Conservation (phyloP, 2,329 filamentous ascomycete genomes). For the Truncatella angustata region DNA sequence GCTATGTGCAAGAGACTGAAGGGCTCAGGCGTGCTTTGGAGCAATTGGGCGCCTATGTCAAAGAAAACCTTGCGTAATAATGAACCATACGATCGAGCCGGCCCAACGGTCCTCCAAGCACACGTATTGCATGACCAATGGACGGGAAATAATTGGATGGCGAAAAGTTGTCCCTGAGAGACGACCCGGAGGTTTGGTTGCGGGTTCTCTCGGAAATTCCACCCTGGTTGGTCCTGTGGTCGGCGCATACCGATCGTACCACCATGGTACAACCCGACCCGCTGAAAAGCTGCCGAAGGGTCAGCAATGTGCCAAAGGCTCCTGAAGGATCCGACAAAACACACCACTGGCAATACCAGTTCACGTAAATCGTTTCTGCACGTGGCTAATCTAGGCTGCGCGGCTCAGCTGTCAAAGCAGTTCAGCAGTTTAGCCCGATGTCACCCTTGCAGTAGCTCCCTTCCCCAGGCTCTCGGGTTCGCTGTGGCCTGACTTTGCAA, state of each 20-base stretch:
- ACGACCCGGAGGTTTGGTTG: neutral
- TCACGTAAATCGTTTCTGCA: neutral
- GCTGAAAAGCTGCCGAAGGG: neutral
- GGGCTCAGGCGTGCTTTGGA: constrained; percentile 66
- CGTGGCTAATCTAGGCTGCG: neutral
- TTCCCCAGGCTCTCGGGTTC: neutral
- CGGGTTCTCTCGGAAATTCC: constrained; percentile 4
- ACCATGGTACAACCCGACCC: constrained; percentile 7
- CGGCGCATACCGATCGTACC: constrained; percentile 7
- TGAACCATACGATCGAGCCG: neutral
- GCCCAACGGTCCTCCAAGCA: no score
- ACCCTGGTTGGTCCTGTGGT: neutral
- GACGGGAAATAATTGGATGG: neutral
- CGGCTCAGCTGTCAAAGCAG: constrained; percentile 10
- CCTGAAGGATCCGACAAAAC: constrained; percentile 10
- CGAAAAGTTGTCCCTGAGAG: neutral
- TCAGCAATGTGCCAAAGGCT: neutral
- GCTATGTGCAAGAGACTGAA: constrained; percentile 70
- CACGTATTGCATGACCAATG: neutral
- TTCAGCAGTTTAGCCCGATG: neutral
- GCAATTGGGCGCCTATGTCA: constrained; percentile 40
- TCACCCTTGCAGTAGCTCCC: neutral
- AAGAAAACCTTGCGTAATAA: constrained; percentile 24
- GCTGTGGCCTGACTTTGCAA: constrained; percentile 2
- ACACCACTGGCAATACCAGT: constrained; percentile 6